These are phyloP conservation scores for Phylloporus sp. DNA, from an alignment of 768 basidiomycete species.

Conservation along the genomic window DNA sequence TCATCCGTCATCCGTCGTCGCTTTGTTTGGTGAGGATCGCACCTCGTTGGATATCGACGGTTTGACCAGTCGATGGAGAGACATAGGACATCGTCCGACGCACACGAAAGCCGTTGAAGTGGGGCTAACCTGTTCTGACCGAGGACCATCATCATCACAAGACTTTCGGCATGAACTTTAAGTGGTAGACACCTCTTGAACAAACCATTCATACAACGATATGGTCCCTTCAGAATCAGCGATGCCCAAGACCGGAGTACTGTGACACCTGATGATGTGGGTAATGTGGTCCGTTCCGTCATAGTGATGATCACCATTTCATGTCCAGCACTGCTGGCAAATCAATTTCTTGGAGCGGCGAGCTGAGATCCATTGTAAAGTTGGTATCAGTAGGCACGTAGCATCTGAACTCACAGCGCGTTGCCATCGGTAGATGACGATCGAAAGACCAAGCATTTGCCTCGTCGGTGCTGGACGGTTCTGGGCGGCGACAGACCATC, in stretches of 20 bases:
- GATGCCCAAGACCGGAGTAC: conserved; percentile 54
- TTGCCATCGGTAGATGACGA: conserved; percentile 31
- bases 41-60: conserved; percentile 49
- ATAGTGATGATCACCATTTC: conserved; percentile 69
- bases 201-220: conserved; percentile 54
- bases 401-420: conserved; percentile 32
- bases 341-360: conserved; percentile 61
- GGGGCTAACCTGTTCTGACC: conserved; percentile 37
- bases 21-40: conserved; percentile 20
- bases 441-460: conserved; percentile 70
- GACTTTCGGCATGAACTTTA: neutral
- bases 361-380: conserved; percentile 30
- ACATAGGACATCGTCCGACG: conserved; percentile 58
- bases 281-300: neutral
- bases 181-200: conserved; percentile 37
- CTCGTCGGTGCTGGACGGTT: conserved; percentile 44
- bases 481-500: neutral
- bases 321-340: conserved; percentile 85
- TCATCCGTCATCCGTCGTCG: neutral
- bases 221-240: conserved; percentile 85
- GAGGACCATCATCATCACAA: conserved; percentile 1
- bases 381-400: neutral
- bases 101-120: conserved; percentile 44
- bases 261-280: conserved; percentile 51
- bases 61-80: conserved; percentile 94